Evolutionary conservation across 805 yeast genomes (phyloP).

Genomic region (Metschnikowia shivogae): DNA sequence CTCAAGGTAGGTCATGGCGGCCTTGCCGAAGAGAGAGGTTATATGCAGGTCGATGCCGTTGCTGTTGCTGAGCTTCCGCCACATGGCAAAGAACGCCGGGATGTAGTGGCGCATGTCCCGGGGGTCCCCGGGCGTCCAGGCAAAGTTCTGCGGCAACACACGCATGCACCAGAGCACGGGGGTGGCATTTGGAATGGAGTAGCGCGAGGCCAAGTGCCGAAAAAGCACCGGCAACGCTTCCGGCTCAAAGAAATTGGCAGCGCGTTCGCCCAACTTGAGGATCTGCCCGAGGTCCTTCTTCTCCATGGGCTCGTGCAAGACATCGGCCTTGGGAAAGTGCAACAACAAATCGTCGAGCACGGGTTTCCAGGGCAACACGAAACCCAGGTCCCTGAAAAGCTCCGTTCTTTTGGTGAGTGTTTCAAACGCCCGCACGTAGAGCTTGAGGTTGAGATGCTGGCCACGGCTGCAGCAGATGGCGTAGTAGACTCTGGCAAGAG

Average conservation of each 20-base stretch:
- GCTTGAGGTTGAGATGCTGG: constrained; percentile 55
- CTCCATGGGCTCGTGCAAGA: constrained; percentile 45
- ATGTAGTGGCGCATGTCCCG: constrained; percentile 51
- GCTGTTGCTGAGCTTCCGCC: constrained; percentile 54
- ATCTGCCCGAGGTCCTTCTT: constrained; percentile 46
- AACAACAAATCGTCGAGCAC: constrained; percentile 34
- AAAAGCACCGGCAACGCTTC: constrained; percentile 48
- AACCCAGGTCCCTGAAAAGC: constrained; percentile 37
- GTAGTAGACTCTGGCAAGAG: constrained; percentile 65
- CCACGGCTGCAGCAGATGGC: constrained; percentile 69
- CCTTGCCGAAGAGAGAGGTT: constrained; percentile 59
- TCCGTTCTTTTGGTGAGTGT: constrained; percentile 46
- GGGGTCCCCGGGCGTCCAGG: constrained; percentile 19
- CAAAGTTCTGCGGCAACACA: constrained; percentile 47
- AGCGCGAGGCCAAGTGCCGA: constrained; percentile 47
- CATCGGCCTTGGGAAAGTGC: constrained; percentile 34
- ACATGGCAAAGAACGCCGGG: constrained; percentile 65
- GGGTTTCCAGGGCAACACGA: constrained; percentile 50
- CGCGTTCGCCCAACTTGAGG: constrained; percentile 48
- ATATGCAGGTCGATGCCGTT: constrained; percentile 58
- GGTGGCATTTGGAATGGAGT: constrained; percentile 51
- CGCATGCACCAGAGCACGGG: constrained; percentile 50
- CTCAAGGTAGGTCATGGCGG: constrained; percentile 48
- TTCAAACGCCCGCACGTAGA: constrained; percentile 61
- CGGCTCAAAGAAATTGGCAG: constrained; percentile 52